A percentile compares a stretch with the other conserved stretches of the same genome.
Conservation (phyloP, 2,329 filamentous ascomycete species). For the Epichloe festucae region DNA sequence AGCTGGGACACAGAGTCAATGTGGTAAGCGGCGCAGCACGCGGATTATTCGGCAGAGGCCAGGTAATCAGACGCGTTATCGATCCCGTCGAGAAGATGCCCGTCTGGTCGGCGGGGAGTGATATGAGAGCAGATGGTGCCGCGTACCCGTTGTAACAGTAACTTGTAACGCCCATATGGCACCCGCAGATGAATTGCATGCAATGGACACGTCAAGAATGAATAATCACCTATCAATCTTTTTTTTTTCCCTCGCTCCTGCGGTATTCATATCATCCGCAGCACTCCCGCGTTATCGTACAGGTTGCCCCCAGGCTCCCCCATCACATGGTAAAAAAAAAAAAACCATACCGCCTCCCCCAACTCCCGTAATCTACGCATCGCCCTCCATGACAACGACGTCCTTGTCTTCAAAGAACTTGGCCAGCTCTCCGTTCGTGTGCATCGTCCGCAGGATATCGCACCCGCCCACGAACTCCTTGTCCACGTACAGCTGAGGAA, state of each 20-base stretch:
- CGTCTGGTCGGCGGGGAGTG: conserved; percentile 82
- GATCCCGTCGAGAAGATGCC: conserved; percentile 54
- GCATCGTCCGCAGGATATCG: conserved; percentile 94
- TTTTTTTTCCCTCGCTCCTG: no score
- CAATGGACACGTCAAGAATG: no score
- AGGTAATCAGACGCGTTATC: conserved; percentile 67
- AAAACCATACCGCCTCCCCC: not conserved
- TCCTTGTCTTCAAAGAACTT: conserved; percentile 87
- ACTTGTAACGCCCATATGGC: not conserved
- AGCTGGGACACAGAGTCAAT: conserved; percentile 60
- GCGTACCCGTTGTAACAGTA: conserved; percentile 37
- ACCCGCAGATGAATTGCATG: not conserved
- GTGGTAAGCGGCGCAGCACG: conserved; percentile 54
- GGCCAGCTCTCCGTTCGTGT: conserved; percentile 85
- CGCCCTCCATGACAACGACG: conserved; percentile 49
- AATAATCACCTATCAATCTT: no score
- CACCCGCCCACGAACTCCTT: conserved; percentile 97
- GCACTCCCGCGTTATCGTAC: conserved; percentile 2
- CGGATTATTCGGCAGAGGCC: conserved; percentile 69
- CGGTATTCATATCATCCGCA: no score
- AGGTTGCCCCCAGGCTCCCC: conserved; percentile 2
- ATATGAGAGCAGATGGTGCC: conserved; percentile 71
- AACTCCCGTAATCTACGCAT: conserved; percentile 14
- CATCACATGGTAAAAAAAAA: conserved; percentile 4
- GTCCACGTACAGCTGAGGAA: conserved; percentile 89